Conservation (phyloP, 2,329 filamentous ascomycete genomes). For the Penicillium sp. region DNA sequence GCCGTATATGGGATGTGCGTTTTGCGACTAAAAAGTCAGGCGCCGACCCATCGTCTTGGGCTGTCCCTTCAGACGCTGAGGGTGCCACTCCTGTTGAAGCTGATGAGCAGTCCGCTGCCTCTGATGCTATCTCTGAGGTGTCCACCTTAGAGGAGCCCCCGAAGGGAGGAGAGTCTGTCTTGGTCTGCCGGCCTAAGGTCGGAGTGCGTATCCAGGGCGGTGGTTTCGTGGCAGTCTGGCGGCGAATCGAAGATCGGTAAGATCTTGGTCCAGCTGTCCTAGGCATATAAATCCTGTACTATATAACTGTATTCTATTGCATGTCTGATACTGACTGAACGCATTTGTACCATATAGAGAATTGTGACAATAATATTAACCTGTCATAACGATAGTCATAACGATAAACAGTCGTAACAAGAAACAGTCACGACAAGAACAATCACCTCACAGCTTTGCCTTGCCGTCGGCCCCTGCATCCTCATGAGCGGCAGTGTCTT, state of each 20-base stretch:
- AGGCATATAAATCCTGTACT: conserved; percentile 5
- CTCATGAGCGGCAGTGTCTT: not conserved
- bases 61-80: conserved; percentile 13
- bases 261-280: conserved; percentile 2
- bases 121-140: conserved; percentile 4
- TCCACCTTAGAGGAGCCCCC: conserved; percentile 9
- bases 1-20: conserved; percentile 43
- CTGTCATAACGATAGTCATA: not conserved
- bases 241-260: conserved; percentile 32
- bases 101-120: conserved; percentile 7
- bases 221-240: conserved; percentile 46
- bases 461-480: not conserved
- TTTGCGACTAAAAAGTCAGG: conserved; percentile 32
- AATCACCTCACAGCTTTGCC: conserved; percentile 7
- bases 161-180: conserved; percentile 31
- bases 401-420: not conserved
- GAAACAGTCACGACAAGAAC: not conserved
- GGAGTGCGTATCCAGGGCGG: conserved; percentile 42
- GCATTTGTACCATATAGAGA: conserved; percentile 5
- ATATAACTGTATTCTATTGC: conserved; percentile 9
- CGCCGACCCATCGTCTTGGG: conserved; percentile 29
- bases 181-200: conserved; percentile 48
- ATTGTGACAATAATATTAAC: not conserved
- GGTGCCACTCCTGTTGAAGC: conserved; percentile 9
- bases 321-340: conserved; percentile 3